These are phyloP conservation scores for Solidago caesia DNA, from an alignment of 129 eudicot genomes.

Conservation along the genomic window DNA sequence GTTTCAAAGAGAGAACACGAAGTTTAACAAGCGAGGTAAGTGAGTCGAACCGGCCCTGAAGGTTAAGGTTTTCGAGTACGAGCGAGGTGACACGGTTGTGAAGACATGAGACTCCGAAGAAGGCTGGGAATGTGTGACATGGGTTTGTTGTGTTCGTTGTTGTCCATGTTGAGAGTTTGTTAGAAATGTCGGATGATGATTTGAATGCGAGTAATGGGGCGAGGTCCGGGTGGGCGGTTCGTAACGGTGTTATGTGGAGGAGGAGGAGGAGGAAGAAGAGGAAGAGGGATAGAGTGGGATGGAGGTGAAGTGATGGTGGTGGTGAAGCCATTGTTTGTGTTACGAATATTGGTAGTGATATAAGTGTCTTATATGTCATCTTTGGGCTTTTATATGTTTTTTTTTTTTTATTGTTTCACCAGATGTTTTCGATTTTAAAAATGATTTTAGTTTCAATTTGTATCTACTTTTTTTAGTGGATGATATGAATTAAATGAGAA, in stretches of 20 bases:
- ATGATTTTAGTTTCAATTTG: too few species aligned
- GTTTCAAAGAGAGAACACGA: constrained; percentile 61
- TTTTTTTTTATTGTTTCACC: constrained; percentile 1
- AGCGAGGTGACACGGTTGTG: constrained; percentile 58
- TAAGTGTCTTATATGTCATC: background rate
- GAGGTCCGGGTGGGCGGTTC: constrained; percentile 47
- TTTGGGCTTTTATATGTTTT: background rate
- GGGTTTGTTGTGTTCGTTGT: constrained; percentile 38
- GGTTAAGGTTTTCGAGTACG: constrained; percentile 59
- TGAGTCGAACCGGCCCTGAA: constrained; percentile 40
- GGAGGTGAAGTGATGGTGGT: constrained; percentile 23
- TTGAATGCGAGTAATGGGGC: constrained; percentile 63
- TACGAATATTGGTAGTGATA: constrained; percentile 8
- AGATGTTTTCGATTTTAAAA: too few species aligned
- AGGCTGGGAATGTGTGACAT: constrained; percentile 43
- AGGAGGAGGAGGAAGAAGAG: constrained; percentile 14
- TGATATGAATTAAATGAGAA: too few species aligned
- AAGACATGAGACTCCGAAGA: constrained; percentile 68
- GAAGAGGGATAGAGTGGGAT: background rate
- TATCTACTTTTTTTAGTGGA: too few species aligned
- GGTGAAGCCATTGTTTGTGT: constrained; percentile 17
- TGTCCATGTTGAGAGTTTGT: constrained; percentile 59
- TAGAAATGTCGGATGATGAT: constrained; percentile 38
- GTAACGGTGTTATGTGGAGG: constrained; percentile 12
- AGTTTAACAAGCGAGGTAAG: constrained; percentile 51